These are phyloP conservation scores for Vaccinium vitisidaea DNA, from an alignment of 148 eudicot species.

Conservation along the genomic window DNA sequence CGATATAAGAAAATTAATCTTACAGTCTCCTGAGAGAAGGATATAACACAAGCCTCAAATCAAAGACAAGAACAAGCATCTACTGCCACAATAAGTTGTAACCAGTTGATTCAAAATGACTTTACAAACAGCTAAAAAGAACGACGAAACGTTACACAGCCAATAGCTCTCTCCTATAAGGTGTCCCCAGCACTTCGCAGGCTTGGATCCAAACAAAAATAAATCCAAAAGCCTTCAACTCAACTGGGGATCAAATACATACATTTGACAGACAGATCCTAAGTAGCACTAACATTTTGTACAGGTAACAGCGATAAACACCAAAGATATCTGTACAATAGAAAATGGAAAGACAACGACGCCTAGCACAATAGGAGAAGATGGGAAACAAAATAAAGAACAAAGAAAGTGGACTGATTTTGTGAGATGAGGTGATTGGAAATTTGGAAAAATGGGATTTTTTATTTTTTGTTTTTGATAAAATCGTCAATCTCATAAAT, in stretches of 20 bases:
- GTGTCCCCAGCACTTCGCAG: neutral
- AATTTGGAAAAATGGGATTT: too few relatives aligned
- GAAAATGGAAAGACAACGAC: neutral
- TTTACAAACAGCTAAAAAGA: neutral
- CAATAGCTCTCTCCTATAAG: neutral
- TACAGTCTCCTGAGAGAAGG: neutral
- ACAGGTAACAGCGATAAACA: neutral
- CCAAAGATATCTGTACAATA: neutral
- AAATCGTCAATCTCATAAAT: too few relatives aligned
- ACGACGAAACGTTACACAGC: neutral
- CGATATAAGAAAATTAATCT: neutral
- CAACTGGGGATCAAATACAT: neutral
- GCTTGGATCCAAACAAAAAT: slow-evolving; percentile 18
- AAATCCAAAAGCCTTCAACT: neutral
- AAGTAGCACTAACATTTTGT: neutral
- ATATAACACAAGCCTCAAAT: neutral
- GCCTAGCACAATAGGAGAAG: too few relatives aligned
- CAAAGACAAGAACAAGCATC: neutral
- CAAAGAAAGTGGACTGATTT: neutral
- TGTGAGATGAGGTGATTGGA: neutral
- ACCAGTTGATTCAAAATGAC: neutral
- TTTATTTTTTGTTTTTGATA: too few relatives aligned
- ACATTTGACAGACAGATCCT: neutral
- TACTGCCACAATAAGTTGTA: neutral
- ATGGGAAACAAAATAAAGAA: neutral